phyloP scores from a whole-genome alignment of 75 land plant species.

The Pseudotsuga menziesii region DNA sequence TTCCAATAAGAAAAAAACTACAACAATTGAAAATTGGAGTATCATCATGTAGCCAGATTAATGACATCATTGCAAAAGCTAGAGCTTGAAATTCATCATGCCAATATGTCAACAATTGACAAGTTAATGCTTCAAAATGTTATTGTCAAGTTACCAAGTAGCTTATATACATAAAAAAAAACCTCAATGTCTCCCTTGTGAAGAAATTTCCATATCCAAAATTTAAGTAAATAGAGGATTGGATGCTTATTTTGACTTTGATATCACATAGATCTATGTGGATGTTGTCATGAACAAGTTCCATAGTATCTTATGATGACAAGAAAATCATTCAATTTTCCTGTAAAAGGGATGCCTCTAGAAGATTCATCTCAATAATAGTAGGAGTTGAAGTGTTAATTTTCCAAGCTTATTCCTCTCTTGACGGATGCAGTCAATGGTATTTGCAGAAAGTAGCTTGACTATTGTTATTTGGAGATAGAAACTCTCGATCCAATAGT shows the following conservation, averaged over 20 bases:
- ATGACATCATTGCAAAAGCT: no score
- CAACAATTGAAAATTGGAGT: no score
- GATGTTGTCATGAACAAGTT: background rate
- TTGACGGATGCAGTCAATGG: background rate
- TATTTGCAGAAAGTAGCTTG: background rate
- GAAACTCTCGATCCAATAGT: no score
- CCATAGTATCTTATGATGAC: background rate
- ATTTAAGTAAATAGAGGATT: background rate
- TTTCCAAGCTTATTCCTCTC: background rate
- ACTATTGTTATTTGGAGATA: background rate
- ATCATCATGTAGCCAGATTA: no score
- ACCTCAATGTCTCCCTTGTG: conserved; percentile 10
- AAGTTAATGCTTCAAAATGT: conserved; percentile 12
- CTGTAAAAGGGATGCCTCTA: background rate
- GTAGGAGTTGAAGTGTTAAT: background rate
- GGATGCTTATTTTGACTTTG: background rate
- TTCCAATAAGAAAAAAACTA: no score
- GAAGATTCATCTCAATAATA: background rate
- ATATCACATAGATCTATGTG: background rate
- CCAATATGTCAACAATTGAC: background rate
- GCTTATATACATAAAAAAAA: conserved; percentile 5
- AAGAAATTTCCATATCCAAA: conserved; percentile 1
- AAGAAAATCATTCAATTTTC: background rate
- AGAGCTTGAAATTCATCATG: conserved; percentile 5
- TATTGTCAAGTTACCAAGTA: background rate